phyloP scores from a whole-genome alignment of 345 rosid species.

The Triadica sebifera region DNA sequence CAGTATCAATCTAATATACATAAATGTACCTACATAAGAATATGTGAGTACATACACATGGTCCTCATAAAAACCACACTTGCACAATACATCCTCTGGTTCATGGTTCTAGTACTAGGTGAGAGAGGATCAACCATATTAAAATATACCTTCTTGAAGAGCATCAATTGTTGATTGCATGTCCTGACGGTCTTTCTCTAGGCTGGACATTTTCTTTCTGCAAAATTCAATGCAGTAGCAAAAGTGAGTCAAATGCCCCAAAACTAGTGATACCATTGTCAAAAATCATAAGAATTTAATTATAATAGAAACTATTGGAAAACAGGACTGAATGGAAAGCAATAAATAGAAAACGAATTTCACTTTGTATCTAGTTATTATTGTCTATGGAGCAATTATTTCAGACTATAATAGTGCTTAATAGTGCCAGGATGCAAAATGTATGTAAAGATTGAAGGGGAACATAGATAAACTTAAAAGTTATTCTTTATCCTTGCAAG shows the following conservation, averaged over 20 bases:
- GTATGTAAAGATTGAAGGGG: background rate
- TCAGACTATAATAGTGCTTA: background rate
- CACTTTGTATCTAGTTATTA: background rate
- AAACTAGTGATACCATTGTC: background rate
- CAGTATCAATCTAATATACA: background rate
- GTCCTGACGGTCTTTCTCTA: slow-evolving; percentile 90
- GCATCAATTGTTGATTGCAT: slow-evolving; percentile 79
- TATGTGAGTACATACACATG: background rate
- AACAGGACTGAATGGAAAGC: background rate
- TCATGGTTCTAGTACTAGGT: background rate
- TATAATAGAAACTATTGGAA: background rate
- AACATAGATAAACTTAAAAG: background rate
- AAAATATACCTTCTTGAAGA: slow-evolving; percentile 78
- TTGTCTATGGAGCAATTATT: too few relatives aligned
- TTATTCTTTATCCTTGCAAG: background rate
- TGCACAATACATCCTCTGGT: background rate
- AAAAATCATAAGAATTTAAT: slow-evolving; percentile 9
- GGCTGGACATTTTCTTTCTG: slow-evolving; percentile 84
- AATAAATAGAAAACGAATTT: background rate
- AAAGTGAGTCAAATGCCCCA: slow-evolving; percentile 5
- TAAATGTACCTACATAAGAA: background rate
- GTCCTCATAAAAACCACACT: background rate
- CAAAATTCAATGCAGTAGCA: slow-evolving; percentile 6
- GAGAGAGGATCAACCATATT: background rate
- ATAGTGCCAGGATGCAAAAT: background rate